phyloP scores from a whole-genome alignment of 169 alveolate species.

The Amoebophrya sp. region DNA sequence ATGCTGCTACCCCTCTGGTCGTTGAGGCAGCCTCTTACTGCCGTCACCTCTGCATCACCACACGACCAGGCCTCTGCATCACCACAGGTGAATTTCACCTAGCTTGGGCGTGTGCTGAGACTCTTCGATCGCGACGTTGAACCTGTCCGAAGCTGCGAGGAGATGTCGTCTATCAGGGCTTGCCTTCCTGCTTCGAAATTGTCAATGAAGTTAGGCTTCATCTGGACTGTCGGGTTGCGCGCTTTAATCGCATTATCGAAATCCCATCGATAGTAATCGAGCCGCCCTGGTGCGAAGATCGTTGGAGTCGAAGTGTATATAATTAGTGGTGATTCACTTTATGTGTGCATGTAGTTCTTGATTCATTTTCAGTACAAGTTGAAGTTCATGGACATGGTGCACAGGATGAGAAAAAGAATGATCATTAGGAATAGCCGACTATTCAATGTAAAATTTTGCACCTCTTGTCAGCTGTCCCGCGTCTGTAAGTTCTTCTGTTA shows the following conservation, averaged over 20 bases:
- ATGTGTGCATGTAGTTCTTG: too few species aligned
- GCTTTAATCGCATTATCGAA: neutral
- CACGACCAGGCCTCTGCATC: too few species aligned
- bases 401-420: too few species aligned
- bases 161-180: neutral
- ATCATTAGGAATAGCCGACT: too few species aligned
- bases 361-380: too few species aligned
- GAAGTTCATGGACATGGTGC: too few species aligned
- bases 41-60: too few species aligned
- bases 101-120: neutral
- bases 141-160: neutral
- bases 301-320: too few species aligned
- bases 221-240: neutral
- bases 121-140: neutral
- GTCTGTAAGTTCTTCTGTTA: neutral
- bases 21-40: too few species aligned
- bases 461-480: conserved; percentile 6
- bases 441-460: too few species aligned
- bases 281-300: neutral
- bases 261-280: conserved; percentile 4
- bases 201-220: neutral
- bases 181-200: neutral
- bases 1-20: too few species aligned
- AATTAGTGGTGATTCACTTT: too few species aligned
- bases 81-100: neutral